Evolutionary conservation across 371 early-diverging fungal species (phyloP), one percentile per base, ranked within the genome.

Genomic region (Saksenaea vasiformis): DNA sequence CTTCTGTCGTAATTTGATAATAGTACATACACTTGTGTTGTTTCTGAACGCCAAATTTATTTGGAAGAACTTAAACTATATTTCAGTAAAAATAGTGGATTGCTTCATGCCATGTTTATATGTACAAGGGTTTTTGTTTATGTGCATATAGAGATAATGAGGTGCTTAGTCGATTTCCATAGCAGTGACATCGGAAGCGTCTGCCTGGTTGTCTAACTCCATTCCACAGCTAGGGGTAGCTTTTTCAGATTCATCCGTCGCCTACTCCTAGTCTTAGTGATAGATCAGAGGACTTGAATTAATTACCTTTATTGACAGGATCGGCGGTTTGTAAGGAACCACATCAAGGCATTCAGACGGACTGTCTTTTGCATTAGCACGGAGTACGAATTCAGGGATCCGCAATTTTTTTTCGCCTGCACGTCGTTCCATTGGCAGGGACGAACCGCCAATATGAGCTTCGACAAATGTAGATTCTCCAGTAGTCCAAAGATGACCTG

Each of bases 361-460:
- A 19, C 51, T 47, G 51, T 22, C 22, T 22, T 47, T 22, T 22
- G 22, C 51, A 17, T n/a, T 22, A 22, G 4, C 24, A 13, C 58
- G 53, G 13, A 78, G 59, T 11, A 76, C 68, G 59, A 79, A 79
- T 34, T 56, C 69, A 9, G 80, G 80, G 43, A 76, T 79, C 17
- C 68, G 57, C 24, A 72, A 64, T 54, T 67, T 68, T 10, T 47
- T 57, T 54, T 69, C 71, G 15, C 74, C 74, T 11, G 72, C 57
- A 37, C 61, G 64, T 36, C 68, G 61, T 58, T 76, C 74, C 67
- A 76, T 60, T 19, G 74, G 76, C 13, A 76, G 57, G 8, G 65
- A 17, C 5, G 66, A 60, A 8, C 72, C 74, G 62, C 74, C 66
- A 13, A 74, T 47, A 54, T 60, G 56, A 10, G 65, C 57, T 10